Evolutionary conservation across 768 basidiomycete species (phyloP), one percentile per base, ranked within the genome.

Genomic region (Postia placenta): DNA sequence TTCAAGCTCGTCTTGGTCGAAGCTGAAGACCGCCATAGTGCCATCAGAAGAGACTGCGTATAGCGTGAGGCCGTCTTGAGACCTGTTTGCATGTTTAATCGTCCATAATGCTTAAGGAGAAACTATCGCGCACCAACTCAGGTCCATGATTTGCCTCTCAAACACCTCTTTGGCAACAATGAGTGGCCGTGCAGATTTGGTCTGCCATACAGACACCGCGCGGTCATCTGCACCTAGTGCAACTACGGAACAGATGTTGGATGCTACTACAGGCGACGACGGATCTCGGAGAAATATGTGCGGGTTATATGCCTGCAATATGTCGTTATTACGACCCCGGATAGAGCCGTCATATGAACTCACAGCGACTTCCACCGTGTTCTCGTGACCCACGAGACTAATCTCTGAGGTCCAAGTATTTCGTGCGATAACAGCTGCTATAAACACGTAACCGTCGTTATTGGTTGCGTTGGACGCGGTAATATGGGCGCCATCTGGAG

Each of bases 381-480:
- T 95, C 64, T 93, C 92, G 59, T 99, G 96, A 0, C 96, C 96
- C 33, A 99, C 93, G 30, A 99, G 74, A 52, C 90, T 93, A 42
- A 94, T 92, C 53, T 95, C 89, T 4, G 88, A 86, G 3, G 83
- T 84, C 92, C 93, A 98, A 11, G 85, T 77, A 41, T 83, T 85
- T 26, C 94, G 77, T 0, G 88, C 85, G 53, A 99, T 94, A 20
- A 98, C 92, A 5, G 93, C 91, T 2, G 95, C 96, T 38, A 97
- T 95, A 64, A 98, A 99, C 5, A 98, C 94, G 49, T 92, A 93
- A 17, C 94, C 94, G 55, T 86, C 84, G 58, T 90, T 91, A 64
- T 97, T 98, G 45, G 93, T 97, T 1, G 94, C 92, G 61, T 98
- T 98, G 1, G 95, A 95, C 1, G 94, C 91, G 3, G 93, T 96